Base-by-base conservation (phyloP, 768 basidiomycete genomes). In the Amanita pseudoporphyria region DNA sequence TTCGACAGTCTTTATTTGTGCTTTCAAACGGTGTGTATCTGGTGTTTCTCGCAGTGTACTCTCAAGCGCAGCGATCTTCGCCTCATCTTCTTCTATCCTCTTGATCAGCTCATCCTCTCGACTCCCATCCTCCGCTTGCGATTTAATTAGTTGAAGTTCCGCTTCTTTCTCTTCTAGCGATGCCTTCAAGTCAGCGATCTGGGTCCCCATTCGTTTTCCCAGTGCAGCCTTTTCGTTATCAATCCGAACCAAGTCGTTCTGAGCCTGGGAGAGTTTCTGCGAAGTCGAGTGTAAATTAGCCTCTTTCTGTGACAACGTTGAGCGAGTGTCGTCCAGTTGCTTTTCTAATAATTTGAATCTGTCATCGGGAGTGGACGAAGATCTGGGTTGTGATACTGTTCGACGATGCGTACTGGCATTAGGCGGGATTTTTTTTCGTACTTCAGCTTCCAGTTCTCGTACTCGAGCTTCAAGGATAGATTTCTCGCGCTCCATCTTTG, bases 11-110 rank as follows among this genome's bases (percentile, higher is more conserved):
- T 65, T 65, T 35, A 79, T 54, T 40, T 67, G 73, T 30, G 71
- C 66, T 51, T 69, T 67, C 52, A 66, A 59, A n/a, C 59, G 55
- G 50, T 69, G 63, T 9, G 66, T 49, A 39, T 70, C 62, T 19
- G 70, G 64, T n/a, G 67, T 59, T 26, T 71, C 71, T 19, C 66
- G 60, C 2, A 77, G 58, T 62, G 77, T 62, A 39, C 60, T 63
- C 58, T 84, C 79, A 49, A 87, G 58, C 2, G 77, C 72, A 3
- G 66, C 63, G 31, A 86, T 80, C 62, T 79, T 83, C 5, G 76
- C 78, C 42, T 81, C 81, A 53, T 87, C 84, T 57, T 84, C 82
- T 38, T 87, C 84, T 24, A 88, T 78, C 54, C 86, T 71, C 61
- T 73, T 70, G 60, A 82, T 53, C 24, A 87, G 58, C 47, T 79